These are phyloP conservation scores for Trichoderma arundinaceum DNA, from an alignment of 2,329 filamentous ascomycete genomes.

Conservation along the genomic window DNA sequence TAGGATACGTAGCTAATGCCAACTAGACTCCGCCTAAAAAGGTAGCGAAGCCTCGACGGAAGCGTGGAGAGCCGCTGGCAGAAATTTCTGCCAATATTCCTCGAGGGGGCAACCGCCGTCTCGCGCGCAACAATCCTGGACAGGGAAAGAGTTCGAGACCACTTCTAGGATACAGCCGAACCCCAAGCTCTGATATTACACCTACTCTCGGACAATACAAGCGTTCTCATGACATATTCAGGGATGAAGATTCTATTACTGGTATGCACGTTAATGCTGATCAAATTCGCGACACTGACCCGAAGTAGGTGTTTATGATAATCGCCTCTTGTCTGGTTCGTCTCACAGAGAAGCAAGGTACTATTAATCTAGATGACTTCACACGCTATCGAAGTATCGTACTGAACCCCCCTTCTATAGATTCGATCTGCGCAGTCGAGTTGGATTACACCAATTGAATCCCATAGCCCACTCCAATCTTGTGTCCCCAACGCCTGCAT, in stretches of 20 bases:
- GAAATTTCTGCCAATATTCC: conserved; percentile 47
- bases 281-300: conserved; percentile 33
- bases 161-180: conserved; percentile 33
- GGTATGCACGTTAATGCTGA: conserved; percentile 35
- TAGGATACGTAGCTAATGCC: background rate
- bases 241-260: conserved; percentile 39
- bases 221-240: conserved; percentile 42
- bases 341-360: conserved; percentile 40
- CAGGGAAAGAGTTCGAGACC: conserved; percentile 35
- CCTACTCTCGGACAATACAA: conserved; percentile 36
- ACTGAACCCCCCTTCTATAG: conserved; percentile 32
- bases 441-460: conserved; percentile 46
- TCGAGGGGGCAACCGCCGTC: conserved; percentile 38
- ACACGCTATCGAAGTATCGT: background rate
- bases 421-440: conserved; percentile 44
- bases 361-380: background rate
- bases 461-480: conserved; percentile 49
- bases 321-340: conserved; percentile 35
- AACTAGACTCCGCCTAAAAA: conserved; percentile 42
- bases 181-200: conserved; percentile 32
- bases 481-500: conserved; percentile 44
- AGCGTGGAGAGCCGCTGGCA: conserved; percentile 42
- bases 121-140: conserved; percentile 34
- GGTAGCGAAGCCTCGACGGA: conserved; percentile 41
- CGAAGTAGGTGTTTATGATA: conserved; percentile 37